Base-by-base conservation (phyloP, 345 rosid genomes). In the Euphorbia peplus region DNA sequence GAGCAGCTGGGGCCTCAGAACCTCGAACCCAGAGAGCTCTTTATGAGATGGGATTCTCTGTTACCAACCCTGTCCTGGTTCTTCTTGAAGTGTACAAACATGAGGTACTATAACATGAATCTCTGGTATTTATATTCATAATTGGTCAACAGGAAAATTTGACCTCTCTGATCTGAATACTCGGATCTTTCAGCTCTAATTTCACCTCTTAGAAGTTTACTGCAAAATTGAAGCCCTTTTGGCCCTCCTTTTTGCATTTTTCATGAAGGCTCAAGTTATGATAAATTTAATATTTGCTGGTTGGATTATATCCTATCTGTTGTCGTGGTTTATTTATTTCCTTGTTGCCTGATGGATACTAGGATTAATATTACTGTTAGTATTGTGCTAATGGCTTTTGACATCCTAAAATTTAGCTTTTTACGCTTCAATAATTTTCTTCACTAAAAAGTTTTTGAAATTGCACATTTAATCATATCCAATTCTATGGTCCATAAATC, bases 11-110 rank as follows among this genome's bases (percentile, higher is more conserved):
- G 81, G 99, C 98, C 63, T 80, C 93, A 32, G 99, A 90, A 82
- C 99, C 99, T 68, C 88, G 97, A 74, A 88, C 86, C 29, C 97
- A 91, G 79, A 86, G 83, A 72, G 93, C 99, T 68, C 78, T 95
- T 63, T 91, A 90, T 78, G 96, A 90, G 84, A 88, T 90, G 85
- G 99, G 99, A 57, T 77, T 83, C 67, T 83, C 96, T 72, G 83
- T 90, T 29, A 74, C 90, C 85, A 85, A 80, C 58, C 80, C 95
- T 63, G 75, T 88, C 74, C 81, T 91, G 73, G 76, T 79, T 78
- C 92, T 95, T 76, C 95, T 95, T 59, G 98, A 91, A 87, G 91
- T 79, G 66, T 95, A 95, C 80, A 91, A 91, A 76, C 79, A 95
- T 53, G 99, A 95, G 99, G 99, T 95, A 89, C 63, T 18, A 73